Evolutionary conservation across 805 yeast species (phyloP).

Genomic region (Saccharomyces paradoxus): DNA sequence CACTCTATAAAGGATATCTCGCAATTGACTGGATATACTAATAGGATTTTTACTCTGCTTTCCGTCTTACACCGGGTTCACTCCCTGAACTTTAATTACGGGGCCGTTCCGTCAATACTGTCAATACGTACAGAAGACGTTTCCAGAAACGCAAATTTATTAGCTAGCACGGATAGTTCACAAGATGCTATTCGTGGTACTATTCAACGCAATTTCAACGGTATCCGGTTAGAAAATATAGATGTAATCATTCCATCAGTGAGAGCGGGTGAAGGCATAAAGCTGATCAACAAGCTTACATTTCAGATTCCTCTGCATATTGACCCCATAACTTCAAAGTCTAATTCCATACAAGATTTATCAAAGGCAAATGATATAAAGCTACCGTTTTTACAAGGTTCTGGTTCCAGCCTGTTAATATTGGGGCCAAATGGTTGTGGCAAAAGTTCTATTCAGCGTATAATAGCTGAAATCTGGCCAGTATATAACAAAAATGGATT

Average conservation of each 20-base stretch:
- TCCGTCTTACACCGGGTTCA: slow-evolving; percentile 78
- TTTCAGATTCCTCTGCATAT: slow-evolving; percentile 40
- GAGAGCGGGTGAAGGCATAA: slow-evolving; percentile 52
- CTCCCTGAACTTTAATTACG: slow-evolving; percentile 40
- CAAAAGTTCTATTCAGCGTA: slow-evolving; percentile 75
- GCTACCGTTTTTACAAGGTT: slow-evolving; percentile 24
- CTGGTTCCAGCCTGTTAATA: slow-evolving; percentile 63
- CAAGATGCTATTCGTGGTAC: slow-evolving; percentile 65
- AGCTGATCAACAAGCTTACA: slow-evolving; percentile 52
- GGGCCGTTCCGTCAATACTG: slow-evolving; percentile 24
- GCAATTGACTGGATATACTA: slow-evolving; percentile 86
- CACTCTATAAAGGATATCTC: slow-evolving; percentile 87
- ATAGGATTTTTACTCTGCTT: slow-evolving; percentile 68
- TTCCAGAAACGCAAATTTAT: not conserved
- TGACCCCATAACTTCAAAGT: slow-evolving; percentile 18
- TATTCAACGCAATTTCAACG: slow-evolving; percentile 64
- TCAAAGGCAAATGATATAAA: slow-evolving; percentile 12
- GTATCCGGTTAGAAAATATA: slow-evolving; percentile 74
- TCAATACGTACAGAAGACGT: not conserved
- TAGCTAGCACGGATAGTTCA: not conserved
- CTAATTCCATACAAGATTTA: slow-evolving; percentile 34
- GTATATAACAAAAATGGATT: slow-evolving; percentile 62
- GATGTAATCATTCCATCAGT: slow-evolving; percentile 72
- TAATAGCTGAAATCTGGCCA: slow-evolving; percentile 89
- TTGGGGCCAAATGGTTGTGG: slow-evolving; percentile 88